A percentile compares a stretch with the other conserved stretches of the same genome.
Conservation (phyloP, 306 rosid species). For the Quercus alba region DNA sequence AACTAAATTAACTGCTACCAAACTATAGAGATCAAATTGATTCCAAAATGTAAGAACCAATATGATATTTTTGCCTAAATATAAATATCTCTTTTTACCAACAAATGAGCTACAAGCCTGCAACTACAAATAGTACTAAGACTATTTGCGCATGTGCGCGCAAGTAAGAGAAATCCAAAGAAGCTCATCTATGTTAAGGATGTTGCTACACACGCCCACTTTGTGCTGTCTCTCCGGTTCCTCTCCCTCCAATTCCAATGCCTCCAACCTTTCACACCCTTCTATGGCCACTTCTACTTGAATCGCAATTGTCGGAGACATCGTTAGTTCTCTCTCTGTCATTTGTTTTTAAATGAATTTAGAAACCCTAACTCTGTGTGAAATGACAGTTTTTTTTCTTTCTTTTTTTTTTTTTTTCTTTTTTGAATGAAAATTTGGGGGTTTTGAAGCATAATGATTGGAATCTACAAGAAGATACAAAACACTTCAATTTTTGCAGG, state of each 20-base stretch:
- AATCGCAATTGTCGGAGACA: conserved; percentile 76
- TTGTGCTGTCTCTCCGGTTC: conserved; percentile 8
- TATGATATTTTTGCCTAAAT: no score
- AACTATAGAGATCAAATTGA: no score
- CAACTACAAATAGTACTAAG: no score
- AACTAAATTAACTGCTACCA: no score
- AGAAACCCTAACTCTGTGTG: not conserved
- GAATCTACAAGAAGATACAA: conserved; percentile 70
- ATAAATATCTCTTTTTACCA: no score
- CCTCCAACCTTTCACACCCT: conserved; percentile 20
- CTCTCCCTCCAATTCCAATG: conserved; percentile 2
- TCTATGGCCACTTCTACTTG: conserved; percentile 69
- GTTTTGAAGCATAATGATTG: conserved; percentile 68
- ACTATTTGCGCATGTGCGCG: not conserved
- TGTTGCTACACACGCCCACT: conserved; percentile 44
- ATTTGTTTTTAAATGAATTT: not conserved
- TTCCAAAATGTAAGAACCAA: no score
- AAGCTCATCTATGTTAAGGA: conserved; percentile 32
- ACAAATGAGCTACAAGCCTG: no score
- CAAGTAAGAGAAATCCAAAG: not conserved
- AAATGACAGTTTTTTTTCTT: no score
- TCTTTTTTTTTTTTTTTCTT: not conserved
- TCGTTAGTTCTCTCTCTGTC: conserved; percentile 38
- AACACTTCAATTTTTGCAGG: conserved; percentile 68
- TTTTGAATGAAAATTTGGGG: not conserved